These are phyloP conservation scores for Glutinoglossum americanum DNA, from an alignment of 495 filamentous ascomycete genomes.

Conservation along the genomic window DNA sequence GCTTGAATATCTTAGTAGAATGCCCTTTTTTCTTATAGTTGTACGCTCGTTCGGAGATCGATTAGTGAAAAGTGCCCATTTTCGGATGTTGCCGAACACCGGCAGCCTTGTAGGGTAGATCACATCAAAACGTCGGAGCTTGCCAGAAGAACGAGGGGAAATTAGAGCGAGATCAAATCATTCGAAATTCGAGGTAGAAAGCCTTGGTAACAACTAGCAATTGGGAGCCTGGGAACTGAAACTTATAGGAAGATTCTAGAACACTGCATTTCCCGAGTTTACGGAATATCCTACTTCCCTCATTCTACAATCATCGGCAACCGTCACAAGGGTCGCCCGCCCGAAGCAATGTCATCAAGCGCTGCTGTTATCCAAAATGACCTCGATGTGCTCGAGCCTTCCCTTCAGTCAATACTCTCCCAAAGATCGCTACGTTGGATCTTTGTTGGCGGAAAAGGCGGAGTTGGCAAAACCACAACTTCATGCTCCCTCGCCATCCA, in stretches of 20 bases:
- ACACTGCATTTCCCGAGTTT: background rate
- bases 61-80: background rate
- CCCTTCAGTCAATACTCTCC: slow-evolving; percentile 82
- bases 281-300: no score
- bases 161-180: background rate
- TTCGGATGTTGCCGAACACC: background rate
- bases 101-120: background rate
- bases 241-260: background rate
- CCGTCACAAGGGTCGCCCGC: background rate
- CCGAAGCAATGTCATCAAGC: slow-evolving; percentile 26
- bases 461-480: slow-evolving; percentile 98
- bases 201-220: no score
- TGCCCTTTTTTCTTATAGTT: background rate
- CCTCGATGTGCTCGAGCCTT: slow-evolving; percentile 64
- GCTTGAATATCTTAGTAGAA: background rate
- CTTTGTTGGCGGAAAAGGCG: slow-evolving; percentile 96
- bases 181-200: no score
- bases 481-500: slow-evolving; percentile 96
- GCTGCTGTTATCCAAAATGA: slow-evolving; percentile 41
- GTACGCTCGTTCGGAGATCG: no score
- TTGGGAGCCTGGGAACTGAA: background rate
- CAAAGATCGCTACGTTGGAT: slow-evolving; percentile 95
- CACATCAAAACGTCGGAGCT: background rate
- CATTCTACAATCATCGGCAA: background rate
- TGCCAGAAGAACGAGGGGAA: background rate